Percentiles rank a stretch among this genome's conserved stretches.
phyloP scores from a whole-genome alignment of 2,329 filamentous ascomycete species.

The Myrmaecium sp. region DNA sequence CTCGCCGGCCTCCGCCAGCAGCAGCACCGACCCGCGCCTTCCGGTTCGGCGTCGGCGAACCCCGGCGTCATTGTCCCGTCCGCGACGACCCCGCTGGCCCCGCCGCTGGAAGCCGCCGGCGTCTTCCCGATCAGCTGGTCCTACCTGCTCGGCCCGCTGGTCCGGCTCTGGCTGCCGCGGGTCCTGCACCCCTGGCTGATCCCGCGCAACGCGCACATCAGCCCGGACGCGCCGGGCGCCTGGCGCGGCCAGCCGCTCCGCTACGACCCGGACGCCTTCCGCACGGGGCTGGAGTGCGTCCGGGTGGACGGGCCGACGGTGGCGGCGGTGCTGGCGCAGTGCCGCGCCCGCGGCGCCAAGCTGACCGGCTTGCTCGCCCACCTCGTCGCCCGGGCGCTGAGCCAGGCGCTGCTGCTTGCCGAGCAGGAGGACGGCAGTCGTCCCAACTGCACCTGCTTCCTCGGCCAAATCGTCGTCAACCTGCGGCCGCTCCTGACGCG shows the following conservation, averaged over 20 bases:
- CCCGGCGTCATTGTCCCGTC: constrained; percentile 5
- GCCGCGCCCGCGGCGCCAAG: constrained; percentile 19
- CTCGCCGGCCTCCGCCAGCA: constrained; percentile 11
- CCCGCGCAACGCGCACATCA: constrained; percentile 12
- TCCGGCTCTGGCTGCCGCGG: constrained; percentile 21
- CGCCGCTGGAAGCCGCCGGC: constrained; percentile 22
- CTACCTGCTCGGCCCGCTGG: constrained; percentile 24
- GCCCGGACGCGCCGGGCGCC: constrained; percentile 11
- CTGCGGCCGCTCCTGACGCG: constrained; percentile 22
- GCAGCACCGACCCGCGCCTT: not conserved
- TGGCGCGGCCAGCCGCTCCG: constrained; percentile 17
- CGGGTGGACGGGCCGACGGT: constrained; percentile 15
- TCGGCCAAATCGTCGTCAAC: constrained; percentile 23
- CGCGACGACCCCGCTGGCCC: constrained; percentile 10
- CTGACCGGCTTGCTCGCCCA: constrained; percentile 26
- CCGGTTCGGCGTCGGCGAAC: constrained; percentile 1
- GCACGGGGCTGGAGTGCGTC: constrained; percentile 16
- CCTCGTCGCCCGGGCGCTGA: constrained; percentile 22
- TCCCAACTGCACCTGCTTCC: constrained; percentile 23
- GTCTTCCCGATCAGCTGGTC: constrained; percentile 27
- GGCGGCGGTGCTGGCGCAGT: constrained; percentile 11
- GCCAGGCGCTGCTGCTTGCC: constrained; percentile 11
- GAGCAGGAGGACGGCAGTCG: not conserved
- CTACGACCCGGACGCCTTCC: constrained; percentile 11
- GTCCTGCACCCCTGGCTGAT: constrained; percentile 17